Conservation (phyloP, 352 stramenopile genomes). For the Pythium chondricola region DNA sequence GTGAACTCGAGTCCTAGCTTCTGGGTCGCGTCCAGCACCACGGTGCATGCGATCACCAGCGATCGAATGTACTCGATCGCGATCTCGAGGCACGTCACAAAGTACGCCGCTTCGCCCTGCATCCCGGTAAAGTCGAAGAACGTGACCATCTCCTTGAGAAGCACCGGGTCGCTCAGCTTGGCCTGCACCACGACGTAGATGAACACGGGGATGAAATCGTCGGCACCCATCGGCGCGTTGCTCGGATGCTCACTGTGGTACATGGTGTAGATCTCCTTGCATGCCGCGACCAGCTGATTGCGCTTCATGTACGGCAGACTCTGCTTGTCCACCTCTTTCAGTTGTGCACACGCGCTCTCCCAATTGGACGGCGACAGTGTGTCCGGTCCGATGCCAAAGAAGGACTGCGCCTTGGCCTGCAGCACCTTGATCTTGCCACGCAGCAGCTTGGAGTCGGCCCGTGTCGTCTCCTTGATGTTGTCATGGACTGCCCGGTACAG, state of each 20-base stretch:
- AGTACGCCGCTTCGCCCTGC: constrained; percentile 79
- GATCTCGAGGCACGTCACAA: constrained; percentile 85
- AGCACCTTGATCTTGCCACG: constrained; percentile 81
- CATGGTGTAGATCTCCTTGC: constrained; percentile 81
- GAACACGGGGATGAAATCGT: constrained; percentile 85
- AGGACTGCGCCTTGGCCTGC: constrained; percentile 68
- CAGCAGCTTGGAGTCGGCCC: constrained; percentile 64
- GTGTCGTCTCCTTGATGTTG: constrained; percentile 50
- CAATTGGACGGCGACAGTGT: constrained; percentile 60
- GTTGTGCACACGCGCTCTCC: constrained; percentile 43
- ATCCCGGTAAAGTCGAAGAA: constrained; percentile 65
- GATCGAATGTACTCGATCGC: constrained; percentile 85
- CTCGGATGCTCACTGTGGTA: constrained; percentile 65
- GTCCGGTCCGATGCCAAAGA: constrained; percentile 74
- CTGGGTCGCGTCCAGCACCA: constrained; percentile 58
- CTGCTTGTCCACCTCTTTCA: constrained; percentile 74
- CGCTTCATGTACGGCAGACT: constrained; percentile 83
- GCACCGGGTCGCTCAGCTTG: constrained; percentile 52
- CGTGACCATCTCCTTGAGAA: constrained; percentile 75
- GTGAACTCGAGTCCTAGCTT: constrained; percentile 79
- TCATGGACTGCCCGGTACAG: constrained; percentile 64
- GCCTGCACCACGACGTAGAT: constrained; percentile 86
- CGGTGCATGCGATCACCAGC: constrained; percentile 73
- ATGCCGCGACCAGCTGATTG: constrained; percentile 56
- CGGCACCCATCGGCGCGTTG: constrained; percentile 75